A percentile compares a stretch with the other conserved stretches of the same genome.
These are phyloP conservation scores for Phialemonium atrogriseum DNA, from an alignment of 2,329 filamentous ascomycete species.

Conservation along the genomic window DNA sequence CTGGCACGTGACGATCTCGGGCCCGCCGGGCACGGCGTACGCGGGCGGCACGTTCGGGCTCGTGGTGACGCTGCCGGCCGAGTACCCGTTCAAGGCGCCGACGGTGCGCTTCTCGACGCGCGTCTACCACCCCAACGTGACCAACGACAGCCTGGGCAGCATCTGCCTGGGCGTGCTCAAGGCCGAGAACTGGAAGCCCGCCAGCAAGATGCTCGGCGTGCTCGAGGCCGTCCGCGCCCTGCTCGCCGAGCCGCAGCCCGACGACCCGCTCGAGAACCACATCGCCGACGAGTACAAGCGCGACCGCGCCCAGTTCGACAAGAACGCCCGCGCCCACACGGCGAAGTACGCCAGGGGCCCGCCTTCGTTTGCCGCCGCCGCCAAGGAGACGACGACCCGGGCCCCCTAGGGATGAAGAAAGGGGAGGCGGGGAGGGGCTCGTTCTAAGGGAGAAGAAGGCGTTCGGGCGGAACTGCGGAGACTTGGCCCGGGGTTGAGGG, in stretches of 20 bases:
- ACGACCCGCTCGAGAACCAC: conserved; percentile 78
- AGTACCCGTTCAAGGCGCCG: conserved; percentile 89
- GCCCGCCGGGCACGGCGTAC: conserved; percentile 38
- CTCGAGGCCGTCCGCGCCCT: conserved; percentile 69
- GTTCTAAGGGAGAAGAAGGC: no score
- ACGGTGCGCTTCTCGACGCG: conserved; percentile 74
- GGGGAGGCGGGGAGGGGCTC: not conserved
- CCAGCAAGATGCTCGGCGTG: conserved; percentile 65
- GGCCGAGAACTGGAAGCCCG: conserved; percentile 86
- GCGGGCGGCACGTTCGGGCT: conserved; percentile 67
- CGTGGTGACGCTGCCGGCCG: conserved; percentile 61
- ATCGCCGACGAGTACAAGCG: conserved; percentile 79
- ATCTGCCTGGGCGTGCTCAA: conserved; percentile 84
- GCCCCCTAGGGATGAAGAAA: no score
- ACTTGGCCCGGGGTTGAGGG: no score
- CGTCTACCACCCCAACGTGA: conserved; percentile 93
- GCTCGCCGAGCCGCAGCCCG: conserved; percentile 73
- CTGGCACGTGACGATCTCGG: conserved; percentile 41
- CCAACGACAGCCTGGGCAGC: conserved; percentile 74
- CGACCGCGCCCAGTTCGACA: conserved; percentile 61
- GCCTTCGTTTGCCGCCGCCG: conserved; percentile 20
- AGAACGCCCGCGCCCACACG: conserved; percentile 67
- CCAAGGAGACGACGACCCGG: not conserved
- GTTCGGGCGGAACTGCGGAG: no score
- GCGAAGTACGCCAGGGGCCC: conserved; percentile 56